These are phyloP conservation scores for Colletotrichum incanum DNA, from an alignment of 2,329 filamentous ascomycete species.

Conservation along the genomic window DNA sequence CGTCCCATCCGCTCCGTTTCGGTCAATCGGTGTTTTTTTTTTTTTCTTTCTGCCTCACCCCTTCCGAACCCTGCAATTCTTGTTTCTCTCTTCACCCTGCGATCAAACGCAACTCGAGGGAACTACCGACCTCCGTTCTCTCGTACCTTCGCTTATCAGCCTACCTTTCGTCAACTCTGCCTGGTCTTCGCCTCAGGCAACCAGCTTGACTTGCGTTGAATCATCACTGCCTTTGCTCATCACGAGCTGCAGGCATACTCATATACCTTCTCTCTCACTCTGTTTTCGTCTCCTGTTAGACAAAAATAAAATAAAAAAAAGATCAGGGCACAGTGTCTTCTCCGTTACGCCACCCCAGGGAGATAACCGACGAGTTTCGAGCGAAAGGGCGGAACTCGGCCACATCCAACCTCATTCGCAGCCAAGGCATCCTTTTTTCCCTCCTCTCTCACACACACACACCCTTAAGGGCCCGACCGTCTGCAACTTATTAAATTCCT, in stretches of 20 bases:
- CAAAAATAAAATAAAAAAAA: constrained; percentile 18
- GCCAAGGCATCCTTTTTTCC: constrained; percentile 42
- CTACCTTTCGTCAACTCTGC: constrained; percentile 4
- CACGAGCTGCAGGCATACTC: not conserved
- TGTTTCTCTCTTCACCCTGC: constrained; percentile 16
- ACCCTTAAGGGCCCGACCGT: constrained; percentile 36
- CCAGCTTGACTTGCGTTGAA: constrained; percentile 4
- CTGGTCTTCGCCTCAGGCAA: not conserved
- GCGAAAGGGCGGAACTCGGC: constrained; percentile 43
- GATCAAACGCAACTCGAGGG: constrained; percentile 18
- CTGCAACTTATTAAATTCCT: constrained; percentile 30
- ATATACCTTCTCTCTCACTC: not conserved
- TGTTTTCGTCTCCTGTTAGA: constrained; percentile 13
- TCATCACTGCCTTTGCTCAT: constrained; percentile 14
- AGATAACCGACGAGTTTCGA: constrained; percentile 43
- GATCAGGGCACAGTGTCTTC: constrained; percentile 27
- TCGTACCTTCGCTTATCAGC: constrained; percentile 3
- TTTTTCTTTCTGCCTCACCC: constrained; percentile 16
- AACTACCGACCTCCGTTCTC: not conserved
- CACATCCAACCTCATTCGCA: constrained; percentile 39
- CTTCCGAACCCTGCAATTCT: constrained; percentile 17
- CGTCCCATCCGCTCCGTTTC: constrained; percentile 29
- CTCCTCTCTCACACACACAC: constrained; percentile 1
- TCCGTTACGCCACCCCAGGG: constrained; percentile 40
- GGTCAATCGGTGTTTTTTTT: constrained; percentile 10